Base-by-base conservation (phyloP, 2,329 filamentous ascomycete genomes). In the Venturia pyrina region DNA sequence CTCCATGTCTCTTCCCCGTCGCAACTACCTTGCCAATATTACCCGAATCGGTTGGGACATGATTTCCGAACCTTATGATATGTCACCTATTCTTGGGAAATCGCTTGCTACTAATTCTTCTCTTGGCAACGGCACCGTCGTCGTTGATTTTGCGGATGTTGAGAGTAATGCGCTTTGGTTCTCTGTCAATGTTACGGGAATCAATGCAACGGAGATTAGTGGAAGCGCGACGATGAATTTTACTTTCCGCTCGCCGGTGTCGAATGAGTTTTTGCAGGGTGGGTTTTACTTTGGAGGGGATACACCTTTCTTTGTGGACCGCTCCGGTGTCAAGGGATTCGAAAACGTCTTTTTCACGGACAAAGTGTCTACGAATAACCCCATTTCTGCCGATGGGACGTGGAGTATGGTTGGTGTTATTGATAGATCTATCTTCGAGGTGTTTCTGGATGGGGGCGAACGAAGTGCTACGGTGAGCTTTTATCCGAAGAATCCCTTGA, bases 271-370 rank as follows among this genome's bases (percentile, higher is more conserved):
- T 10, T 70, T 86, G 2, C 74, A 75, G 2, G 80, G 81, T 3
- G 84, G 83, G 3, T 81, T 80, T 62, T 79, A 76, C 68, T 74
- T 84, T 63, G 75, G 78, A 41, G 81, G 80, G 19, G 81, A 83
- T 67, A 75, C 76, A 1, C 76, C 78, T 0, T 82, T 82, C 72
- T 84, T 78, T 76, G 72, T 86, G 41, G 77, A 84, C 67, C 80
- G 84, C 1, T 79, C 79, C 13, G 72, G 78, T 19, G 76, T 81
- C 7, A 71, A 74, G 21, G 82, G 81, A 1, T 85, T 82, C 70
- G 78, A 81, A 19, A 82, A 83, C 68, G 76, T 79, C 1, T 83
- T 82, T 73, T 85, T 85, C 71, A 84, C 81, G 0, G 80, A 85
- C 68, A 82, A 82, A 68, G 83, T 85, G 71, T 77, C 74, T 5